Percentiles rank a stretch among this genome's conserved stretches.
Evolutionary conservation across 441 rosid genomes (phyloP).

Genomic region (Codiaeum variegatum): DNA sequence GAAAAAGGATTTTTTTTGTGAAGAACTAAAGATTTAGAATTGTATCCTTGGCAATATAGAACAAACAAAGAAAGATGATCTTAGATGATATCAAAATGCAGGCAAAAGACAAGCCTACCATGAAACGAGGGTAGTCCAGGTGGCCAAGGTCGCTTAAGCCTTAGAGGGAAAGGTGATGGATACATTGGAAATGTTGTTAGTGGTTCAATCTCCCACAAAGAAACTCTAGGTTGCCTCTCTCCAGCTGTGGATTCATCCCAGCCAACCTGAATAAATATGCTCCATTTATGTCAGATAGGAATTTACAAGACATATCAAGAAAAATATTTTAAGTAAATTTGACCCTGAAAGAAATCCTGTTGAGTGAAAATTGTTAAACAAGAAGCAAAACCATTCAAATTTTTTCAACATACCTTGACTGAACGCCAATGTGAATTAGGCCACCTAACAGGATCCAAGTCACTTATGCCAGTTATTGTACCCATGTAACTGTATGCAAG

Average conservation of each 20-base stretch:
- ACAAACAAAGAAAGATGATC: not conserved
- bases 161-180: slow-evolving; percentile 80
- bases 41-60: not conserved
- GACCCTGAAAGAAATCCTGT: not conserved
- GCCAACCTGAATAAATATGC: slow-evolving; percentile 64
- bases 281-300: slow-evolving; percentile 2
- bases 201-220: slow-evolving; percentile 96
- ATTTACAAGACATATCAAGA: not conserved
- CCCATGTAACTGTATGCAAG: slow-evolving; percentile 75
- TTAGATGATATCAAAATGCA: slow-evolving; percentile 1
- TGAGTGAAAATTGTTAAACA: not conserved
- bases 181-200: slow-evolving; percentile 94
- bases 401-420: slow-evolving; percentile 57
- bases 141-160: slow-evolving; percentile 68
- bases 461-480: slow-evolving; percentile 81
- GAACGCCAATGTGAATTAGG: slow-evolving; percentile 95
- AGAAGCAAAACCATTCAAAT: not conserved
- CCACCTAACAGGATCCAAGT: slow-evolving; percentile 78
- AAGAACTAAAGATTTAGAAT: not conserved
- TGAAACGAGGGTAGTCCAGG: slow-evolving; percentile 27
- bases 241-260: slow-evolving; percentile 99
- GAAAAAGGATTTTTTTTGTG: not conserved
- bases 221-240: slow-evolving; percentile 90
- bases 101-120: slow-evolving; percentile 26
- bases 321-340: not conserved